Base-by-base conservation (phyloP, 148 eudicot species). In the Fagopyrum tataricum region DNA sequence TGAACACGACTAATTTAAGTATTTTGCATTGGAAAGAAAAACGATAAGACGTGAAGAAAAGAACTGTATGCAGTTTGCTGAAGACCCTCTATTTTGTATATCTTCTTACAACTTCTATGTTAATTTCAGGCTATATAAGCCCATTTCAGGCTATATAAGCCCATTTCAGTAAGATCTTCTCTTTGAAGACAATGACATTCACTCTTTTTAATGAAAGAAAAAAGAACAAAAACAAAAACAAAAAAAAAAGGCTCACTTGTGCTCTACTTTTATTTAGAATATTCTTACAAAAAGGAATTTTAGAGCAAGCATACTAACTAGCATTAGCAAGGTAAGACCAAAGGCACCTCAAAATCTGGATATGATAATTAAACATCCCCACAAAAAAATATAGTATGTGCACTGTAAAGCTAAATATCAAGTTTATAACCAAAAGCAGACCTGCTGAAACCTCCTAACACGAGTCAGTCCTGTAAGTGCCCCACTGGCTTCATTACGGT, bases 401-500 rank as follows among this genome's bases (percentile, higher is more conserved):
- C 68, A 64, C 68, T 64, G 68, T 37, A 70, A 78, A 44, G n/a
- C 23, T 41, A 21, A 58, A 44, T 11, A 21, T 26, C 15, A 67
- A 53, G 39, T 31, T 8, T 64, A 37, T 31, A 31, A 31, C 41
- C 67, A 67, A 47, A 67, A 78, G 37, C 48, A 47, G 86, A 95
- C 99, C 97, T 96, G 99, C 87, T 96, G 99, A 76, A 96, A 96
- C 81, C 99, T 86, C 83, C 99, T 84, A 24, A 96, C 99, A 85
- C 99, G 99, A 72, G 99, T 96, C 75, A 96, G 74, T n/a, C 99
- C 99, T 71, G 94, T 96, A 67, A 96, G 96, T 8, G 99, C 97
- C 74, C 99, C 99, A 82, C 97, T 96, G 75, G 99, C 99, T 81
- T 96, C 99, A 80, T 96, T 96, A 64, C 99, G 85, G 79, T 96